Evolutionary conservation across 176 grass and related monocot species (phyloP), one percentile per base, ranked within the genome.

Genomic region (Rhynchospora breviuscula): DNA sequence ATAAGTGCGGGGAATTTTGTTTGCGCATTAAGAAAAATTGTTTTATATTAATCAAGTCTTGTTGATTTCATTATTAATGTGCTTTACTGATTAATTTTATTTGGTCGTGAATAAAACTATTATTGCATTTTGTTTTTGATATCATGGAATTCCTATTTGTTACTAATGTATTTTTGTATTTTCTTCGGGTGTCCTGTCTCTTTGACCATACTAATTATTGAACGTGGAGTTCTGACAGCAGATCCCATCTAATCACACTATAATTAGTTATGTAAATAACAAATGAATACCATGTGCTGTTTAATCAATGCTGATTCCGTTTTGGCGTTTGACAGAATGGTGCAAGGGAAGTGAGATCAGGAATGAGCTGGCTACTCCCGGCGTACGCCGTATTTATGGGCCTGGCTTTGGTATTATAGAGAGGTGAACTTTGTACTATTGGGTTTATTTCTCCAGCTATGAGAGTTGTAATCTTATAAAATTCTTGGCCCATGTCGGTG

Each of bases 221-320:
- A 25, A 4, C 14, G 2, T 43, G 57, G 33, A 15, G 12, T 35
- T 47, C 79, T 63, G 79, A 63, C 57, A 81, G n/a, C 14, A 82
- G 79, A 82, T 82, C 62, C 47, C 80, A 82, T 82, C 80, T 80
- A 82, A 67, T 67, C 10, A 64, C 11, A 66, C 1, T 25, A 45
- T 46, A 58, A 57, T 44, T 31, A 57, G 25, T 82, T 82, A 52
- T 33, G 58, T 81, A 48, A n/a, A 47, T 51, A 52, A 65, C n/a
- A 65, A 29, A 82, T 40, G 2, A 40, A 40, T 15, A 63, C 59
- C 78, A 81, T 81, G 78, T 81, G 57, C 33, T 47, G 57, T 67
- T 82, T 65, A 51, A 65, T 82, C 17, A 53, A 64, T 81, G 19
- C 11, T 46, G 57, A 63, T 62, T 63, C 79, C 44, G 8, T 67